Evolutionary conservation across 192 early-diverging fungal genomes (phyloP).

Genomic region (Coemansia asiatica): DNA sequence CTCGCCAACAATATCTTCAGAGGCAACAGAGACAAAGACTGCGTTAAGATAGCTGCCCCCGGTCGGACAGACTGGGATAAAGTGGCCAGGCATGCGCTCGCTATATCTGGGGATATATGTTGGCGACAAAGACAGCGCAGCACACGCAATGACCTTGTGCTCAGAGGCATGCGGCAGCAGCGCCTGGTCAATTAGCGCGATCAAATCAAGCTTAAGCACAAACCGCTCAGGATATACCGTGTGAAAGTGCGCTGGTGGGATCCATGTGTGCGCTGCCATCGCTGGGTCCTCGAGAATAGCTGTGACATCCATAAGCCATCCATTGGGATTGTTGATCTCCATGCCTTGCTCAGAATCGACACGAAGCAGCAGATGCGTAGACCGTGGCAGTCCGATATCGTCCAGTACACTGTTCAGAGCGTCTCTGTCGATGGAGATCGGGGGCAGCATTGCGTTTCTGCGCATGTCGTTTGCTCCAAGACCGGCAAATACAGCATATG

Average conservation of each 20-base stretch:
- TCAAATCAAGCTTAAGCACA: slow-evolving; percentile 47
- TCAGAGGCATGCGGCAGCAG: slow-evolving; percentile 28
- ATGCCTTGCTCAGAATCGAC: slow-evolving; percentile 41
- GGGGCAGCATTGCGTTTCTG: slow-evolving; percentile 18
- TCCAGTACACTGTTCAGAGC: slow-evolving; percentile 39
- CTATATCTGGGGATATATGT: slow-evolving; percentile 23
- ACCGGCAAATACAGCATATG: slow-evolving; percentile 30
- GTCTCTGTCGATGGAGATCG: slow-evolving; percentile 26
- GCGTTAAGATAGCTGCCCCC: slow-evolving; percentile 41
- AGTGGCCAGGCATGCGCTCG: slow-evolving; percentile 35
- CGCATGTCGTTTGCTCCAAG: slow-evolving; percentile 50
- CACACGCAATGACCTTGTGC: slow-evolving; percentile 37
- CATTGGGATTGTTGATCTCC: slow-evolving; percentile 19
- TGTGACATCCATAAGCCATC: slow-evolving; percentile 30
- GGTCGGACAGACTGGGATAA: slow-evolving; percentile 27
- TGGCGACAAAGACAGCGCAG: slow-evolving; percentile 35
- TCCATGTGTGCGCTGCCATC: slow-evolving; percentile 24
- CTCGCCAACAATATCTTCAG: slow-evolving; percentile 32
- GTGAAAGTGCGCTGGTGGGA: slow-evolving; percentile 43
- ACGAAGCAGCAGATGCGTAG: slow-evolving; percentile 50
- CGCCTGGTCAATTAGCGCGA: slow-evolving; percentile 47
- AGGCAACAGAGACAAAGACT: slow-evolving; percentile 24
- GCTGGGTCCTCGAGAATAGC: slow-evolving; percentile 26
- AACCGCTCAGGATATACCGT: slow-evolving; percentile 39
- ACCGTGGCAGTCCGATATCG: slow-evolving; percentile 35